Evolutionary conservation across 169 alveolate genomes (phyloP).

Genomic region (Babesia sp.): DNA sequence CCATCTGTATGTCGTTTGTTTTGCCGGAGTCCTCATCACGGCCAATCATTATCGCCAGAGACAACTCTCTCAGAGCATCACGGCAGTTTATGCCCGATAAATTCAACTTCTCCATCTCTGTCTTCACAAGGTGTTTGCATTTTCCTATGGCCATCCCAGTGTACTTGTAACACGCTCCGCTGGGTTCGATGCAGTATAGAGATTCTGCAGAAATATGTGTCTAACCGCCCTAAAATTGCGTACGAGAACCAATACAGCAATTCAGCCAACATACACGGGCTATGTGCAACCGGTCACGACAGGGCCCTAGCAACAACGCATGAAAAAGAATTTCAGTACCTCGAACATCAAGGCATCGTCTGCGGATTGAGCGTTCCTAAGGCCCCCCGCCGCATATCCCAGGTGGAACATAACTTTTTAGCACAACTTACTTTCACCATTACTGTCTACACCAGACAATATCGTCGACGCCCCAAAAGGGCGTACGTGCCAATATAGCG

Average conservation of each 20-base stretch:
- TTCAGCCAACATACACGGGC: too few relatives aligned
- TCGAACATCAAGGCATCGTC: too few relatives aligned
- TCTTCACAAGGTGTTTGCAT: constrained; percentile 90
- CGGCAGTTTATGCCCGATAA: constrained; percentile 41
- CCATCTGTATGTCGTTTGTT: constrained; percentile 61
- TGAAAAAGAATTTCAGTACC: too few relatives aligned
- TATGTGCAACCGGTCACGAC: too few relatives aligned
- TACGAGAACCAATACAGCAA: too few relatives aligned
- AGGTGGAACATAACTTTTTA: background rate
- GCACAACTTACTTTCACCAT: constrained; percentile 65
- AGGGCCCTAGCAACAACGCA: too few relatives aligned
- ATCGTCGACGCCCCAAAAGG: constrained; percentile 93
- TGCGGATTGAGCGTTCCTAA: too few relatives aligned
- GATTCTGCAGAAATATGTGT: constrained; percentile 69
- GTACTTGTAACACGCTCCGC: constrained; percentile 91
- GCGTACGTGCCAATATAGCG: constrained; percentile 88
- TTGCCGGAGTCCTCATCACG: constrained; percentile 62
- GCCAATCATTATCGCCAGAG: constrained; percentile 47
- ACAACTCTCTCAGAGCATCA: constrained; percentile 54
- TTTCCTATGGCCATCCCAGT: constrained; percentile 92
- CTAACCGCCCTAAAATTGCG: too few relatives aligned
- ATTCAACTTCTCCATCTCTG: constrained; percentile 88
- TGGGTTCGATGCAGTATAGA: constrained; percentile 88
- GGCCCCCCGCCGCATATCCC: too few relatives aligned
- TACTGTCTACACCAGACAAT: constrained; percentile 82